Evolutionary conservation across 768 basidiomycete genomes (phyloP), one percentile per base, ranked within the genome.

Genomic region (Lentinula detonsa): DNA sequence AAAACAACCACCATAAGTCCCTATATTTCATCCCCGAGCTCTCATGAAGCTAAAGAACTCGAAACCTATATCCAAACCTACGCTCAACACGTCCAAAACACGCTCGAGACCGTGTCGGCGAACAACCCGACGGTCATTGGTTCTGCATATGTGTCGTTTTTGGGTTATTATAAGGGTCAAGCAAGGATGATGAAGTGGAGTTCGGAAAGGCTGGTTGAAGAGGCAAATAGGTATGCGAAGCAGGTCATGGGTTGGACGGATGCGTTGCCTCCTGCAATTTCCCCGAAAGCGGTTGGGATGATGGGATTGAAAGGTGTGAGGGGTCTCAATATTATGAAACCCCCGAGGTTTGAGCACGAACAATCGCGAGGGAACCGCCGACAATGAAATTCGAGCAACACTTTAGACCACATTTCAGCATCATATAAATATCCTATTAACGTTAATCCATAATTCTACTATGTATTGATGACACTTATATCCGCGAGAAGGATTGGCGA

Each of bases 161-260:
- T 87, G 46, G 85, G 85, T 11, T 87, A 82, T 68, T 86, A 85
- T 68, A 79, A 81, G 18, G 68, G 73, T 4, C 71, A 70, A 51
- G 13, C 45, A 18, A 78, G 72, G 65, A 56, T 62, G 7, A 57
- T 82, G 58, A 67, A 71, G 45, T 80, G 78, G 76, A 72, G 70
- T 9, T 72, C 66, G 49, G 72, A 69, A 46, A 66, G 73, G 15
- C 72, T 81, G 18, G 81, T 85, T 4, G 55, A 69, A 23, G 67
- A 72, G 43, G 81, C 72, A 8, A 78, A 77, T 59, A 64, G 59
- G 61, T 80, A 74, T 61, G 75, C 71, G 37, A 65, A 69, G 42
- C 63, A 67, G 16, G 71, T 71, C 2, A 70, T 78, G 28, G 77
- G 78, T 61, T 80, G 78, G 74, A 66, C 65, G 39, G 73, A 71